Base-by-base conservation (phyloP, 257 asterid species). In the Ballota nigra region DNA sequence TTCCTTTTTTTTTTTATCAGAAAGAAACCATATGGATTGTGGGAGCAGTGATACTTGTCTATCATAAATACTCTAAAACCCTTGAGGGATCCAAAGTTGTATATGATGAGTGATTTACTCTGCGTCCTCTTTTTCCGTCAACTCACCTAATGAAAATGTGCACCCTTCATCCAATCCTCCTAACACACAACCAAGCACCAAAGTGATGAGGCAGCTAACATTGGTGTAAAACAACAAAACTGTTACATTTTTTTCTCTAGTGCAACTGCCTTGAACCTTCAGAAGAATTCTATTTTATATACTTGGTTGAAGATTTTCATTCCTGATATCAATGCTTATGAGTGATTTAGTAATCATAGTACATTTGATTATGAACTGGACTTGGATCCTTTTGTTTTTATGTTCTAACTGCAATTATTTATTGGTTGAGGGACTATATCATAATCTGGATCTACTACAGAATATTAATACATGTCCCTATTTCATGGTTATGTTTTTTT, bases 341-440 rank as follows among this genome's bases (percentile, higher is more conserved):
- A 51, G 13, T 33, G 62, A 45, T 71, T 71, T 26, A 52, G 19
- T 36, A 66, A 19, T 51, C 67, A 23, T 19, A 24, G 56, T 18
- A 33, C 12, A 34, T 60, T 16, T 38, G 36, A 45, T 76, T 55
- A 64, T 45, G 58, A 36, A 58, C 47, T 24, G 59, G 55, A 49
- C 56, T 55, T 7, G 62, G 47, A 60, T 22, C 31, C 20, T 63
- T 74, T 52, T 56, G 15, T 71, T 51, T 61, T 70, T 47, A 22
- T 52, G 57, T 77, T 41, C 38, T 22, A 66, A 20, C 45, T 33
- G 36, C 60, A 22, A 20, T 31, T 19, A 11, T 75, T 22, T 49
- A n/a, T 64, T 65, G 47, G 33, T 53, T 43, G 41, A 33, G 16
- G 31, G 70, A 22, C 38, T 60, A 64, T 16, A 22, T 70, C 8